These are phyloP conservation scores for Sporothrix brunneoviolacea DNA, from an alignment of 2,329 filamentous ascomycete genomes.

Conservation along the genomic window DNA sequence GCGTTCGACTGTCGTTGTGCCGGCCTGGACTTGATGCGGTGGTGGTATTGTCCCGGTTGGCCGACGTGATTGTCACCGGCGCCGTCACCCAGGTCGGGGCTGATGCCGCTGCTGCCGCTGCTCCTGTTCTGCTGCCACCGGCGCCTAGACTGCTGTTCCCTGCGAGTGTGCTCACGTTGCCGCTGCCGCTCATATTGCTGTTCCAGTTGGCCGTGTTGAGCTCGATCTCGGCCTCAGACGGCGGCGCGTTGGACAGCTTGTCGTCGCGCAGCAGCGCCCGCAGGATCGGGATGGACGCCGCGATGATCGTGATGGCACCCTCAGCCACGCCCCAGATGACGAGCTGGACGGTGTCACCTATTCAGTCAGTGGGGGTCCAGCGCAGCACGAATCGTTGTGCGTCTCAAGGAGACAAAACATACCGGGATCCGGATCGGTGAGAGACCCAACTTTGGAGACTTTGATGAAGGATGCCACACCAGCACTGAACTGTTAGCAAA, in stretches of 20 bases:
- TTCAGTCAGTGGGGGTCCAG: no score
- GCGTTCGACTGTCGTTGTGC: neutral
- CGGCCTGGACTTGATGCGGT: no score
- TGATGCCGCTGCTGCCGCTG: neutral
- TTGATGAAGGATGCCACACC: conserved; percentile 22
- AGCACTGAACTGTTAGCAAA: no score
- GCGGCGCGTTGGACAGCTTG: conserved; percentile 20
- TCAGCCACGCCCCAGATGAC: conserved; percentile 24
- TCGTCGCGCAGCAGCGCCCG: conserved; percentile 21
- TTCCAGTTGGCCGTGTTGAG: conserved; percentile 7
- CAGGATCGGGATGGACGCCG: conserved; percentile 26
- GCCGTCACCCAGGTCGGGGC: neutral
- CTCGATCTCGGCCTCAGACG: conserved; percentile 1
- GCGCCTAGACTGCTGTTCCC: neutral
- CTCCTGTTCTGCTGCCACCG: neutral
- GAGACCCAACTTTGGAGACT: conserved; percentile 17
- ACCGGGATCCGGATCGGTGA: conserved; percentile 15
- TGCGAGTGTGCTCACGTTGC: no score
- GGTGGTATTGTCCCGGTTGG: conserved; percentile 1
- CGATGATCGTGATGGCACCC: conserved; percentile 26
- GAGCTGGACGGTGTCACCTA: conserved; percentile 8
- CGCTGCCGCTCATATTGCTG: neutral
- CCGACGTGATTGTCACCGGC: neutral
- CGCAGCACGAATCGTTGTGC: no score
- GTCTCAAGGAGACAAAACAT: conserved; percentile 14